phyloP scores from a whole-genome alignment of 805 yeast genomes.

The Ogataea nakhonphanomensis region DNA sequence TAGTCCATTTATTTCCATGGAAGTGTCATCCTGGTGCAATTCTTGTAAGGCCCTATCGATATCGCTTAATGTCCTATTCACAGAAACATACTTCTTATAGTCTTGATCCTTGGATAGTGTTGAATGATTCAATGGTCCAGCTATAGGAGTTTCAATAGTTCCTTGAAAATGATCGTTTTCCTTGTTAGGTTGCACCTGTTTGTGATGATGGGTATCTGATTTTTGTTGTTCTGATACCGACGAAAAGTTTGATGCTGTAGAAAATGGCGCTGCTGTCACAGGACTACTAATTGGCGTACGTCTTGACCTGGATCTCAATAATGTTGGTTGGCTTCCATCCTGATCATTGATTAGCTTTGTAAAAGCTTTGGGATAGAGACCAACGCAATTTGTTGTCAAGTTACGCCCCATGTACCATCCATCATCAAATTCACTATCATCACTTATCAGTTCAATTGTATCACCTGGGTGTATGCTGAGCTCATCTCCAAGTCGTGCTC shows the following conservation, averaged over 20 bases:
- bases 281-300: constrained; percentile 35
- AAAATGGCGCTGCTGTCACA: constrained; percentile 17
- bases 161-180: neutral
- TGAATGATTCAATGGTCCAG: neutral
- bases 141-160: neutral
- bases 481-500: constrained; percentile 87
- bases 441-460: constrained; percentile 81
- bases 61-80: constrained; percentile 58
- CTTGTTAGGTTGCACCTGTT: too few species aligned
- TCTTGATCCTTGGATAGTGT: neutral
- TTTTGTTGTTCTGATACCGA: constrained; percentile 6
- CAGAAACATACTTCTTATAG: constrained; percentile 33
- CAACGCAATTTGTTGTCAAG: constrained; percentile 66
- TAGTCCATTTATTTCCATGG: neutral
- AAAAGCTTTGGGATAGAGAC: constrained; percentile 87
- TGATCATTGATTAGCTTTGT: constrained; percentile 40
- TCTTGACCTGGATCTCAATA: constrained; percentile 60
- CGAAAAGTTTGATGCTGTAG: constrained; percentile 8
- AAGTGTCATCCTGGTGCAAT: constrained; percentile 34
- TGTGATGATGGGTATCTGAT: neutral
- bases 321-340: constrained; percentile 31
- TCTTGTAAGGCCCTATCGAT: constrained; percentile 73
- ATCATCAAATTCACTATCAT: constrained; percentile 89
- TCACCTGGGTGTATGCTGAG: constrained; percentile 78
- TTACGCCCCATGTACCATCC: constrained; percentile 97